Conservation (phyloP, 176 grass and related monocot species). For the Juncus inflexus region DNA sequence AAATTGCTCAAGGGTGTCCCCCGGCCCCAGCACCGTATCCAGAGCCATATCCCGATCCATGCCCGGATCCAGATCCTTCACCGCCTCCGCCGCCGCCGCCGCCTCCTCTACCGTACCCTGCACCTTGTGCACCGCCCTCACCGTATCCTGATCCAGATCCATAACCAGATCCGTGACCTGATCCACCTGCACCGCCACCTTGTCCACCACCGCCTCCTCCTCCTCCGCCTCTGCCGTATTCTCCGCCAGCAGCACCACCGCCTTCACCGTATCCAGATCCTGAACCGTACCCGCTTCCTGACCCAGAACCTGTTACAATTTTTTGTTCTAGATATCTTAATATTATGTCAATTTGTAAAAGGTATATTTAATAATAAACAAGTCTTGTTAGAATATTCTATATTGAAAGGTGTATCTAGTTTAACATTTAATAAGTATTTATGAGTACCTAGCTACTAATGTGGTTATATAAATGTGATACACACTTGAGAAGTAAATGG, state of each 20-base stretch:
- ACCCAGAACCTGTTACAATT: slow-evolving; percentile 4
- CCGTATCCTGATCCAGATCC: slow-evolving; percentile 30
- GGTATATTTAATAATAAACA: too few species aligned
- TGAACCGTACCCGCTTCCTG: slow-evolving; percentile 23
- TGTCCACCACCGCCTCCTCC: slow-evolving; percentile 16
- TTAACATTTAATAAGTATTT: too few species aligned
- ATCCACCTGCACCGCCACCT: slow-evolving; percentile 15
- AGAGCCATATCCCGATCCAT: slow-evolving; percentile 25
- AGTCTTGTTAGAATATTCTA: too few species aligned
- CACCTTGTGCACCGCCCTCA: slow-evolving; percentile 16
- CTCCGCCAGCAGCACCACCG: slow-evolving; percentile 13
- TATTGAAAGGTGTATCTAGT: too few species aligned
- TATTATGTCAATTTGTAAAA: too few species aligned
- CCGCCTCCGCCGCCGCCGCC: slow-evolving; percentile 23
- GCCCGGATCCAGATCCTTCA: slow-evolving; percentile 18
- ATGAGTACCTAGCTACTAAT: too few species aligned
- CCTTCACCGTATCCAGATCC: slow-evolving; percentile 24
- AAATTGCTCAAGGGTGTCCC: not conserved
- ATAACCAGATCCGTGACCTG: slow-evolving; percentile 14
- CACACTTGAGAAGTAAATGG: too few species aligned
- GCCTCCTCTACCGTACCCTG: slow-evolving; percentile 18
- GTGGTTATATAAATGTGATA: too few species aligned
- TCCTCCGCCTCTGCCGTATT: slow-evolving; percentile 19
- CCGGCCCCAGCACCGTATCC: slow-evolving; percentile 10
- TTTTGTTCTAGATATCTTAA: too few species aligned